phyloP scores from a whole-genome alignment of 805 yeast genomes.

The Komagataella pseudopastoris region DNA sequence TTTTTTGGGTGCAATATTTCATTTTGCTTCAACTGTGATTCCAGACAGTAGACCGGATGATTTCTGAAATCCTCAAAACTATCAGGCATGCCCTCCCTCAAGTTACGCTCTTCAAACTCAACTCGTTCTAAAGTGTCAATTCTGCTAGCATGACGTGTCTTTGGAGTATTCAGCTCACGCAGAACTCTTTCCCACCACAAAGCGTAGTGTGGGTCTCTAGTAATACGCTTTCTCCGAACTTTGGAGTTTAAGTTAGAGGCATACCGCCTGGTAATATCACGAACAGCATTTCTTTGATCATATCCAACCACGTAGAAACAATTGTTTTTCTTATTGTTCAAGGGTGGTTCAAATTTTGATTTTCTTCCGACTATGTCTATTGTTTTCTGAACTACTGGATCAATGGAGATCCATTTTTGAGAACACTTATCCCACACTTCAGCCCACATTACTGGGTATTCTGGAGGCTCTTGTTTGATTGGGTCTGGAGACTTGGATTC shows the following conservation, averaged over 20 bases:
- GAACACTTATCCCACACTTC: conserved; percentile 81
- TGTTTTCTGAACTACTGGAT: conserved; percentile 52
- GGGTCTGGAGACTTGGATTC: neutral
- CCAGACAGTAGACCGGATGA: conserved; percentile 80
- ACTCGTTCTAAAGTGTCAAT: conserved; percentile 43
- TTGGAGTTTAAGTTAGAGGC: conserved; percentile 58
- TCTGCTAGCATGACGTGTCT: conserved; percentile 4
- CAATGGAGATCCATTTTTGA: conserved; percentile 74
- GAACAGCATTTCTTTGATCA: conserved; percentile 47
- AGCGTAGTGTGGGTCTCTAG: conserved; percentile 39
- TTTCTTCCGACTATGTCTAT: conserved; percentile 48
- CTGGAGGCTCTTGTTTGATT: neutral
- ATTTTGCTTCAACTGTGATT: conserved; percentile 55
- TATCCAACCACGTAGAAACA: conserved; percentile 69
- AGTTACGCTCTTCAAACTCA: conserved; percentile 47
- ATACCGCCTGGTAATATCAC: conserved; percentile 82
- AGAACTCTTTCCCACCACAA: conserved; percentile 48
- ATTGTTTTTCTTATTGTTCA: conserved; percentile 39
- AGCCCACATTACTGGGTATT: conserved; percentile 77
- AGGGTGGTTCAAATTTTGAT: conserved; percentile 44
- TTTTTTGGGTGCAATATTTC: conserved; percentile 61
- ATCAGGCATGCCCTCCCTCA: conserved; percentile 79
- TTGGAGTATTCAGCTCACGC: conserved; percentile 9
- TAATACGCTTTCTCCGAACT: conserved; percentile 59
- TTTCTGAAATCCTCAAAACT: conserved; percentile 69